phyloP scores from a whole-genome alignment of 192 early-diverging fungal species.

The Rhizophagus clarus region DNA sequence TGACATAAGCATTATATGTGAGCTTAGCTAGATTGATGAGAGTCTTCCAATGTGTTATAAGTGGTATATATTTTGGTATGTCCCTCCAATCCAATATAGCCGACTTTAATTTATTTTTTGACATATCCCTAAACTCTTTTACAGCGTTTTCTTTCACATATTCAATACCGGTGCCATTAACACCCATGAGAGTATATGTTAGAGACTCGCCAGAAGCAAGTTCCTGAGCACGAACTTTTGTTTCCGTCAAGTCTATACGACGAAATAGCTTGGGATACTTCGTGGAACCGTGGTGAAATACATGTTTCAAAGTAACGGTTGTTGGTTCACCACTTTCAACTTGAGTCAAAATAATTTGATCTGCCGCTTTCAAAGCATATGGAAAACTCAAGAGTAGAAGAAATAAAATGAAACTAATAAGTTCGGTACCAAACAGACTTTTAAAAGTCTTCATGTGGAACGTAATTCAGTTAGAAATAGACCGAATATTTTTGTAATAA shows the following conservation, averaged over 20 bases:
- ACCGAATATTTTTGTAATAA: too few species aligned
- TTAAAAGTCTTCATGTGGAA: neutral
- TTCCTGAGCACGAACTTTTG: slow-evolving; percentile 24
- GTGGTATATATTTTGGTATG: slow-evolving; percentile 52
- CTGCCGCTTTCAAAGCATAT: neutral
- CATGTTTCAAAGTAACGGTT: slow-evolving; percentile 38
- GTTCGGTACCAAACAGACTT: neutral
- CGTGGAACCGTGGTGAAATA: slow-evolving; percentile 40
- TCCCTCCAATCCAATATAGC: slow-evolving; percentile 36
- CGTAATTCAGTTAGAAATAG: neutral
- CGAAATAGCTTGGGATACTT: slow-evolving; percentile 39
- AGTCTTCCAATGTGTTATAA: slow-evolving; percentile 72
- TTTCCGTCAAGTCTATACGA: slow-evolving; percentile 30
- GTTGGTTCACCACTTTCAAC: neutral
- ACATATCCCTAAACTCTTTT: slow-evolving; percentile 35
- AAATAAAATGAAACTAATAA: neutral
- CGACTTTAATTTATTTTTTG: slow-evolving; percentile 30
- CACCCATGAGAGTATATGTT: slow-evolving; percentile 33
- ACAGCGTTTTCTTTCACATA: slow-evolving; percentile 33
- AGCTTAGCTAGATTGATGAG: slow-evolving; percentile 76
- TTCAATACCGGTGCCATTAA: slow-evolving; percentile 19
- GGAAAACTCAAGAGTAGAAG: neutral
- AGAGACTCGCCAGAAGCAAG: slow-evolving; percentile 30
- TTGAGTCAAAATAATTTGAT: neutral
- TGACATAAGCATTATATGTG: slow-evolving; percentile 84